Conservation (phyloP, 2,329 filamentous ascomycete species). For the Aspergillus oerlinghausenensis region DNA sequence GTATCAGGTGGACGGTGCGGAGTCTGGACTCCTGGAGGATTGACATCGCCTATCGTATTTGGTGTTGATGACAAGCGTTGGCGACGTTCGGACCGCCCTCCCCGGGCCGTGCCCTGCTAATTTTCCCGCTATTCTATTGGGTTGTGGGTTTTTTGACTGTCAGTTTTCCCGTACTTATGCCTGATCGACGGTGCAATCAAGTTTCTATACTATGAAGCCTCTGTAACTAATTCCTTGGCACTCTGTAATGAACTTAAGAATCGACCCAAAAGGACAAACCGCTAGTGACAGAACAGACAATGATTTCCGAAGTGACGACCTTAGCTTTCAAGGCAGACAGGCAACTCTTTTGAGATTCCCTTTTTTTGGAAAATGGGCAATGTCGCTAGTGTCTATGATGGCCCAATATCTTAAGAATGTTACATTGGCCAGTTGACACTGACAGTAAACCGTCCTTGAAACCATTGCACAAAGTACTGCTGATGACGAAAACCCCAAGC, state of each 20-base stretch:
- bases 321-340: not conserved
- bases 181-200: not conserved
- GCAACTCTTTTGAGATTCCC: not conserved
- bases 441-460: not conserved
- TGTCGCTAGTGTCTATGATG: not conserved
- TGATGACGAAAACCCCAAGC: not conserved
- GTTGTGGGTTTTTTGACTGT: not conserved
- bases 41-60: conserved; percentile 14
- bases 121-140: not conserved
- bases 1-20: conserved; percentile 2
- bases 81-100: conserved; percentile 16
- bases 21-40: conserved; percentile 7
- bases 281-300: not conserved
- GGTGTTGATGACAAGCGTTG: conserved; percentile 16
- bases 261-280: not conserved
- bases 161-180: not conserved
- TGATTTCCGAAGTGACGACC: not conserved
- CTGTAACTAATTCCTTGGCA: not conserved
- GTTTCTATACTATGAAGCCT: not conserved
- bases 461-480: not conserved
- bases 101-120: conserved; percentile 13
- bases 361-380: not conserved
- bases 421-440: not conserved
- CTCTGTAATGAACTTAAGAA: not conserved
- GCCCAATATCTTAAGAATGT: no score